Evolutionary conservation across 495 filamentous ascomycete genomes (phyloP), one percentile per base, ranked within the genome.

Genomic region (Xylaria sp.): DNA sequence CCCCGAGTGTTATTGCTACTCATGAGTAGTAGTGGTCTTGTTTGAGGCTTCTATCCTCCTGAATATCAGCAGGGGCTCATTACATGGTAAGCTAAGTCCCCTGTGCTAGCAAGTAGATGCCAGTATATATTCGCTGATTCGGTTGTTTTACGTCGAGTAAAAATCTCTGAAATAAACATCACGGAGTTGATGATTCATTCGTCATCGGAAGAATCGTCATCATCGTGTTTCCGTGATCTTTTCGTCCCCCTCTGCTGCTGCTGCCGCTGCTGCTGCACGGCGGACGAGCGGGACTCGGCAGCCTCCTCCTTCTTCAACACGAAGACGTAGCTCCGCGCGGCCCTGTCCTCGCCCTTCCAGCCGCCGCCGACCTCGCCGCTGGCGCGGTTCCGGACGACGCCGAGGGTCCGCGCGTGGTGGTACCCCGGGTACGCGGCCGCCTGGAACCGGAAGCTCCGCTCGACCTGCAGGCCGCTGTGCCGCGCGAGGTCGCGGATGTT

Each of bases 401-500:
- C 96, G 35, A 97, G 75, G 12, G 96, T 99, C 66, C 96, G 81
- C 3, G 92, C 93, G 85, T 99, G 96, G 71, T 84, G 89, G 77
- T 99, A 99, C 0, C 91, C 94, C 52, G 91, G 90, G 82, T 97
- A 99, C 17, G 85, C 90, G 52, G 76, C 81, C 59, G 90, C 89
- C 35, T 89, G 87, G 75, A 98, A 98, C 69, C 78, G 83, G 77
- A 95, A 97, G 79, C 93, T 97, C 67, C 89, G 84, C 66, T 89
- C 85, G 63, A 97, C 92, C 61, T 86, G 85, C 61, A 98, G 82
- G 26, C 93, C 94, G 9, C 86, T 85, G 80, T 97, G 93, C 5
- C 93, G 84, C 5, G 90, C 96, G 24, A 99, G 82, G 79, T 97
- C 94, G 24, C 90, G 88, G 41, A 98, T 88, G 80, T 98, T 97